These are phyloP conservation scores for Aureobasidium sp. DNA, from an alignment of 2,329 filamentous ascomycete species.

Conservation along the genomic window DNA sequence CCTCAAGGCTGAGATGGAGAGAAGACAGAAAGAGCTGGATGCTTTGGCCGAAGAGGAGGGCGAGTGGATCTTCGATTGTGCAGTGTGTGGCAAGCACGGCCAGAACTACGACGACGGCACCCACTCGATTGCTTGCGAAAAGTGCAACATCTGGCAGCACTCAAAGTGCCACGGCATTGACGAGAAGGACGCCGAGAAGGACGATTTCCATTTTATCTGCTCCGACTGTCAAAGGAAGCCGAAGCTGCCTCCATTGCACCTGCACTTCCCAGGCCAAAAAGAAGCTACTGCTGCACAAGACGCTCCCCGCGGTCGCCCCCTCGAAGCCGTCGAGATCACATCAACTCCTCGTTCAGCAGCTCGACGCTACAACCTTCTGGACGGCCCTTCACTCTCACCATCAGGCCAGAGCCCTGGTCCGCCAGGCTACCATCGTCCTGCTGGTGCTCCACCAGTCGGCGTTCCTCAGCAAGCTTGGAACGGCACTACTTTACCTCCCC, in stretches of 20 bases:
- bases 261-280: conserved; percentile 27
- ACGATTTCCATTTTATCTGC: conserved; percentile 86
- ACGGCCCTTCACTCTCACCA: conserved; percentile 37
- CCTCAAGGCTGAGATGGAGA: conserved; percentile 75
- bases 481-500: conserved; percentile 22
- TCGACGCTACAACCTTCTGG: conserved; percentile 17
- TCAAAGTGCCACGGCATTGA: conserved; percentile 82
- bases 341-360: conserved; percentile 15
- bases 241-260: conserved; percentile 56
- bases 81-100: conserved; percentile 78
- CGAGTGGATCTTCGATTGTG: conserved; percentile 91
- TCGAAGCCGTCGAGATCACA: conserved; percentile 20
- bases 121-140: conserved; percentile 89
- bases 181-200: conserved; percentile 69
- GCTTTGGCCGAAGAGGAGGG: conserved; percentile 65
- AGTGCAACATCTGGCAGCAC: conserved; percentile 94
- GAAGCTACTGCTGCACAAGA: background rate
- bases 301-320: conserved; percentile 21
- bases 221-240: conserved; percentile 64
- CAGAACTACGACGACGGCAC: conserved; percentile 85
- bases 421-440: conserved; percentile 29
- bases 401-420: conserved; percentile 38
- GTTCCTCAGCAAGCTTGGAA: conserved; percentile 26
- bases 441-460: conserved; percentile 16
- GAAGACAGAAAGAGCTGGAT: conserved; percentile 67